Conservation (phyloP, 164 flowering plant species). For the Malania oleifera region DNA sequence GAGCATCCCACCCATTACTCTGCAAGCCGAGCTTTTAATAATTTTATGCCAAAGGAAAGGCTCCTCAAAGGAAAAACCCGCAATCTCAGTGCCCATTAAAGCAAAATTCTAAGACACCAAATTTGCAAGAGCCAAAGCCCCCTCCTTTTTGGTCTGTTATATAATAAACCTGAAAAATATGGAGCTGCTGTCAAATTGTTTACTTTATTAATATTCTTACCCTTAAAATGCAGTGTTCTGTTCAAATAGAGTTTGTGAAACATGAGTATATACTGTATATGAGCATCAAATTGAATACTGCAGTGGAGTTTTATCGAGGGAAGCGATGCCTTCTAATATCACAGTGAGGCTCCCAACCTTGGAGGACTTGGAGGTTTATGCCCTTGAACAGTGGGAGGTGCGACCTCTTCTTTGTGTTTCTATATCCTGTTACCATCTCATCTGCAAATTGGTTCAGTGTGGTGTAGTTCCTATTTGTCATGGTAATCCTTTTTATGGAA, state of each 20-base stretch:
- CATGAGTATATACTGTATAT: conserved; percentile 6
- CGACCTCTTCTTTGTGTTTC: conserved; percentile 17
- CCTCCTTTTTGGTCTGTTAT: no score
- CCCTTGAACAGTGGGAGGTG: conserved; percentile 96
- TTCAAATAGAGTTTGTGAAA: not conserved
- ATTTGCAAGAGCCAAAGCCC: no score
- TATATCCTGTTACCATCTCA: not conserved
- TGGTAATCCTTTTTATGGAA: conserved; percentile 4
- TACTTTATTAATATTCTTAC: not conserved
- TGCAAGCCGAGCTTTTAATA: no score
- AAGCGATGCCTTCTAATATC: conserved; percentile 69
- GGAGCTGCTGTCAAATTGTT: not conserved
- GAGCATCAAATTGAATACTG: conserved; percentile 19
- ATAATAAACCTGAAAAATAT: not conserved
- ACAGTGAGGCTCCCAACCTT: conserved; percentile 75
- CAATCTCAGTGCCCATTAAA: no score
- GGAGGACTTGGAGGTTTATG: conserved; percentile 85
- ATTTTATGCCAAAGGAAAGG: no score
- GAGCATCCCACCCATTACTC: no score
- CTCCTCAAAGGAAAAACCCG: no score
- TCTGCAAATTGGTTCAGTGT: conserved; percentile 7
- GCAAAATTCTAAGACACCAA: no score
- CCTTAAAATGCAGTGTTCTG: conserved; percentile 6
- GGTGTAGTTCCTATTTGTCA: not conserved
- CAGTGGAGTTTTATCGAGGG: conserved; percentile 86